Conservation (phyloP, 768 basidiomycete genomes). For the Boletus insuetus region DNA sequence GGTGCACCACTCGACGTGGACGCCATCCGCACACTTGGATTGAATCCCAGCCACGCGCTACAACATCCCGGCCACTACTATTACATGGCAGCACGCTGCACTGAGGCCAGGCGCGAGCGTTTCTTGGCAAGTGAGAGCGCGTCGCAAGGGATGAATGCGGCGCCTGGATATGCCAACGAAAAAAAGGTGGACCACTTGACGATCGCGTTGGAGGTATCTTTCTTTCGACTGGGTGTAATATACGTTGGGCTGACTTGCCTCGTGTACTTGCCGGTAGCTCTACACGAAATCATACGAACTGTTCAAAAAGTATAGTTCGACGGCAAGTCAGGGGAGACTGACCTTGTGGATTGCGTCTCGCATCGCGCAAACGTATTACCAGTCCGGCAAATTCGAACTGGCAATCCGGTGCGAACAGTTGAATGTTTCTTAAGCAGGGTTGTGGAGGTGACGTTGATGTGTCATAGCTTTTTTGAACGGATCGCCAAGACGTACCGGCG, state of each 20-base stretch:
- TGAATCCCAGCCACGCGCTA: conserved; percentile 79
- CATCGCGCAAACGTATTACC: conserved; percentile 84
- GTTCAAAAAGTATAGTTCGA: conserved; percentile 73
- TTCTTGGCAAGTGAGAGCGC: conserved; percentile 55
- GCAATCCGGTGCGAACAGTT: conserved; percentile 64
- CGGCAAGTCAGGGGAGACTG: conserved; percentile 65
- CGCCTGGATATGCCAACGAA: conserved; percentile 84
- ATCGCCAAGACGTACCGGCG: conserved; percentile 86
- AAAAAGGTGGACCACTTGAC: conserved; percentile 88
- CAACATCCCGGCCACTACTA: conserved; percentile 89
- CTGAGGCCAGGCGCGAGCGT: conserved; percentile 67
- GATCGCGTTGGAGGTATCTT: conserved; percentile 73
- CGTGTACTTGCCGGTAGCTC: conserved; percentile 45
- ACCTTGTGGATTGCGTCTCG: conserved; percentile 89
- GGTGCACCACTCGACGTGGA: conserved; percentile 48
- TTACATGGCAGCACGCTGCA: conserved; percentile 85
- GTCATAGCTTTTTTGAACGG: conserved; percentile 81
- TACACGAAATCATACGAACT: conserved; percentile 94
- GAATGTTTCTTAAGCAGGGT: no score
- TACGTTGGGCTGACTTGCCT: background rate
- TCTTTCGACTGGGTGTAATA: background rate
- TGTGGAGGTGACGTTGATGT: background rate
- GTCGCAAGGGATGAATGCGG: conserved; percentile 37
- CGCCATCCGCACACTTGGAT: conserved; percentile 56
- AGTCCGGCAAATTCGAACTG: conserved; percentile 80